Evolutionary conservation across 495 filamentous ascomycete genomes (phyloP).

Genomic region (Paragyromitra xinjiangensis): DNA sequence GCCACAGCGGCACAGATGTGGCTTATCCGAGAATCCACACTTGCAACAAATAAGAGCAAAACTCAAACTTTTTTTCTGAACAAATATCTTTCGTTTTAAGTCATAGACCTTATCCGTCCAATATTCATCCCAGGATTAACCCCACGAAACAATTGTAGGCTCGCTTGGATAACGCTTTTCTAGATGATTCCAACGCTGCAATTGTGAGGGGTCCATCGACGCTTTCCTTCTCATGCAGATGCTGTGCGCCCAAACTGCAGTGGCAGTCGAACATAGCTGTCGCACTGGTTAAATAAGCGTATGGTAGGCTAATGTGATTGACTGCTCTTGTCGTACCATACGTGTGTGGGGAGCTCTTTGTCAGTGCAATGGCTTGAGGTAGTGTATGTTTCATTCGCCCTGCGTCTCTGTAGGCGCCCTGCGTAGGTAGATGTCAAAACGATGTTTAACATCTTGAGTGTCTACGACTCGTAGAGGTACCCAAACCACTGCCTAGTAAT

Average conservation of each 20-base stretch:
- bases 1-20: too few relatives aligned
- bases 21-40: too few relatives aligned
- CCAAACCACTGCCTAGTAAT: not conserved
- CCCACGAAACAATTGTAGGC: not conserved
- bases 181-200: not conserved
- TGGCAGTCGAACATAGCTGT: not conserved
- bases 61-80: not conserved
- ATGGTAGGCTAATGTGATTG: not conserved
- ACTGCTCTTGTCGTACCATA: not conserved
- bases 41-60: not conserved
- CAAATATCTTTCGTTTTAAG: not conserved
- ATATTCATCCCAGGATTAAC: not conserved
- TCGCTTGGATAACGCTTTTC: not conserved
- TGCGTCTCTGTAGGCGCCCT: not conserved
- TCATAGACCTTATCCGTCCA: not conserved
- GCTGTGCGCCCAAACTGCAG: not conserved
- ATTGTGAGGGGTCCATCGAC: not conserved
- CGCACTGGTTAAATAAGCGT: not conserved
- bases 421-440: slow-evolving; percentile 7
- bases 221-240: not conserved
- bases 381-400: not conserved
- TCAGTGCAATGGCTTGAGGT: not conserved
- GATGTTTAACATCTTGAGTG: not conserved
- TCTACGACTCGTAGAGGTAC: not conserved
- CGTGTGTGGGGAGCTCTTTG: not conserved